A percentile compares a stretch with the other conserved stretches of the same genome.
Evolutionary conservation across 2,329 filamentous ascomycete genomes (phyloP).

Genomic region (Fusarium longipes): DNA sequence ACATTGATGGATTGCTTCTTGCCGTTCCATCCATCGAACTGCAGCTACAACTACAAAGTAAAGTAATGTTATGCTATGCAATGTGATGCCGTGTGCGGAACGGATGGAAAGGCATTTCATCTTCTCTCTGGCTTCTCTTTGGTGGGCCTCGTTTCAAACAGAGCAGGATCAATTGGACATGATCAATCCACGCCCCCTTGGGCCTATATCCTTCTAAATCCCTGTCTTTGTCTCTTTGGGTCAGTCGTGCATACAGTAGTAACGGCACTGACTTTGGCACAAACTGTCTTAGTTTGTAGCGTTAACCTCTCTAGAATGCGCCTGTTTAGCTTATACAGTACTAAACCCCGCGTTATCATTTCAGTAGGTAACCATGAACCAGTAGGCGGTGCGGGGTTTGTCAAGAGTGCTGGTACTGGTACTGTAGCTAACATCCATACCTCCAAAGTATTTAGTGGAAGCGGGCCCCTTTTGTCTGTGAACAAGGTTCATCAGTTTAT

Average conservation of each 20-base stretch:
- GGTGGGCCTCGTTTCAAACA: slow-evolving; percentile 22
- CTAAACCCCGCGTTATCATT: slow-evolving; percentile 37
- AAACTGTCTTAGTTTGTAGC: background rate
- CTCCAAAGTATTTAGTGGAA: slow-evolving; percentile 38
- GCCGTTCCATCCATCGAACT: background rate
- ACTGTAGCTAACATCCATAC: slow-evolving; percentile 2
- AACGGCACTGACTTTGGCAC: slow-evolving; percentile 10
- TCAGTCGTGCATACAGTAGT: background rate
- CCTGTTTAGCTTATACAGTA: background rate
- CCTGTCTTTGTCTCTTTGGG: background rate
- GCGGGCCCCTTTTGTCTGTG: slow-evolving; percentile 31
- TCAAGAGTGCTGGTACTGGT: slow-evolving; percentile 8
- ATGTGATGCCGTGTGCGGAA: slow-evolving; percentile 1
- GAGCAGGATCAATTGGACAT: background rate
- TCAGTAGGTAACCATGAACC: slow-evolving; percentile 9
- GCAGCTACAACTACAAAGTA: background rate
- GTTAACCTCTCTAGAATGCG: background rate
- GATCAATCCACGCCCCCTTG: slow-evolving; percentile 15
- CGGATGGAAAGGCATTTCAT: background rate
- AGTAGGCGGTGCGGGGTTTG: slow-evolving; percentile 40
- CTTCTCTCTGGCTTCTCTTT: slow-evolving; percentile 2
- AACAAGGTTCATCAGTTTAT: slow-evolving; percentile 20
- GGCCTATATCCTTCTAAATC: background rate
- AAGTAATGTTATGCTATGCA: background rate
- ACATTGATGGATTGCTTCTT: background rate